A percentile compares a stretch with the other conserved stretches of the same genome.
Conservation (phyloP, 768 basidiomycete species). For the Suillus tomentosus region DNA sequence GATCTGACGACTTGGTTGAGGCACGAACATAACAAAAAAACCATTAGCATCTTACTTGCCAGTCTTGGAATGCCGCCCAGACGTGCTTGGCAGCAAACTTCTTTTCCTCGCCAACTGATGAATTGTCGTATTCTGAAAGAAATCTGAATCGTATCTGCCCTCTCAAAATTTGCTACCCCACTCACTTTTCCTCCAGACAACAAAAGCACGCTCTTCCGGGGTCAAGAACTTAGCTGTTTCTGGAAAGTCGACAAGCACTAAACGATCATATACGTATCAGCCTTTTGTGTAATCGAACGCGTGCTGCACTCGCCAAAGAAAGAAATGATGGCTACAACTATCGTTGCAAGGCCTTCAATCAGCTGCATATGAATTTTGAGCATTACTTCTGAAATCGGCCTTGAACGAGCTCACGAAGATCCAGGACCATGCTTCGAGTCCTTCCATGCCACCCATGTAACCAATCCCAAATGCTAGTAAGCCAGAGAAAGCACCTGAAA, state of each 20-base stretch:
- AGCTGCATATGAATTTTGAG: constrained; percentile 24
- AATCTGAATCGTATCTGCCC: not conserved
- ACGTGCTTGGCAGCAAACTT: constrained; percentile 54
- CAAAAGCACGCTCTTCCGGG: constrained; percentile 57
- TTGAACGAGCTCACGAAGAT: constrained; percentile 50
- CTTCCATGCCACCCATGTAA: constrained; percentile 49
- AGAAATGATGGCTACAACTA: constrained; percentile 54
- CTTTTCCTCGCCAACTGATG: constrained; percentile 59
- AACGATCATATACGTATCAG: not conserved
- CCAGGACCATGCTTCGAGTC: constrained; percentile 64
- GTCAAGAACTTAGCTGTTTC: constrained; percentile 61
- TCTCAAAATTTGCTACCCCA: not conserved
- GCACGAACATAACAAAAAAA: not conserved
- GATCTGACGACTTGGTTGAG: constrained; percentile 27
- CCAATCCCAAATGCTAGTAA: constrained; percentile 57
- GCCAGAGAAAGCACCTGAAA: constrained; percentile 56
- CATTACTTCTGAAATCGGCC: constrained; percentile 1
- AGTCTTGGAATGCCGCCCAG: constrained; percentile 53
- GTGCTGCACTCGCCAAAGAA: constrained; percentile 43
- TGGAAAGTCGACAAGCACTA: constrained; percentile 66
- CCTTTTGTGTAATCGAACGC: not conserved
- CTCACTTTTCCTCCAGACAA: constrained; percentile 59
- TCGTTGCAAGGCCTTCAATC: constrained; percentile 64
- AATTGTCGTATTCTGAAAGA: constrained; percentile 54
- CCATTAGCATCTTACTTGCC: constrained; percentile 49